Evolutionary conservation across 2,329 filamentous ascomycete species (phyloP), one percentile per base, ranked within the genome.

Genomic region (Colletotrichum scovillei): DNA sequence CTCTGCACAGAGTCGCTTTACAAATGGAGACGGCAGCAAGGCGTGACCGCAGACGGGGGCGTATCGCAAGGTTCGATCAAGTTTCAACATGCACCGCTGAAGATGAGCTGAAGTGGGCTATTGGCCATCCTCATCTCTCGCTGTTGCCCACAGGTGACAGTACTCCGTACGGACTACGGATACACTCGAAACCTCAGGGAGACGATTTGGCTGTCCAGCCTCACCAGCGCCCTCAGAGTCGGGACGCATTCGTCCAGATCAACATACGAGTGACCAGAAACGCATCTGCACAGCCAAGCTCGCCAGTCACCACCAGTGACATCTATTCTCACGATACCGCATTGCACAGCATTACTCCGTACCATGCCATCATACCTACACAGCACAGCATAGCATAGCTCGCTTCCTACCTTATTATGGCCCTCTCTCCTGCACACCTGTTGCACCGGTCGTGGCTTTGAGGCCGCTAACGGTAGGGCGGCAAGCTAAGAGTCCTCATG

Each of bases 391-490:
- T 1, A 19, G 24, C 42, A 24, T 28, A 28, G 22, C 46, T 30
- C 49, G 35, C 28, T 30, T 16, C 9, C 9, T 35, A 35, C 32
- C 32, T 35, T 35, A 35, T 55, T 55, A 53, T 32, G 46, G 67
- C 52, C 19, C 58, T 49, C 28, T 28, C 5, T 57, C 60, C 64
- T 49, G 53, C 46, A 55, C 28, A 55, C 26, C n/a, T 26, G 60
- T 38, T 69, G 67, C 67, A 49, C 67, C 38, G 62, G 35, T 14
- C 52, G 67, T 71, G 71, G 67, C 67, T 65, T 69, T 71, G 71
- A 71, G 67, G 67, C 46, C 67, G 53, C 64, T 72, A 63, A 68
- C 64, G 35, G 64, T 49, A 56, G 42, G 56, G 58, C 55, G 46
- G 38, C 57, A 60, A 22, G 57, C 22, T 24, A 38, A 42, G 30